Evolutionary conservation across 768 basidiomycete genomes (phyloP).

Genomic region (Suillus fuscotomentosus): DNA sequence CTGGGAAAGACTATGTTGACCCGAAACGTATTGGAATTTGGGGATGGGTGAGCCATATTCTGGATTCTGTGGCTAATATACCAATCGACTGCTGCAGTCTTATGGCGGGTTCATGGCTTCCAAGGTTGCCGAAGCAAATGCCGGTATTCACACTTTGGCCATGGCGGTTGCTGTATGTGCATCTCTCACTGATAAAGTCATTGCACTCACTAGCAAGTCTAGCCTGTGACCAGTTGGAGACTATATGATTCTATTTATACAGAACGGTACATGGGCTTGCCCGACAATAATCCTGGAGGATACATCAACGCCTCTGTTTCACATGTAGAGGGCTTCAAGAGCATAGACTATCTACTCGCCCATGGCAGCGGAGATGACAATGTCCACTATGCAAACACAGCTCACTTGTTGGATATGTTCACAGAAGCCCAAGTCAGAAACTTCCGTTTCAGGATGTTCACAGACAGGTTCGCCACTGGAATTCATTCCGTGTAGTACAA

Average conservation of each 20-base stretch:
- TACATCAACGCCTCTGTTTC: constrained; percentile 88
- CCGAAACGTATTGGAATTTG: constrained; percentile 87
- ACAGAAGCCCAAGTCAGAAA: constrained; percentile 70
- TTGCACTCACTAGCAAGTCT: constrained; percentile 13
- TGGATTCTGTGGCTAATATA: constrained; percentile 4
- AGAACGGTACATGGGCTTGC: constrained; percentile 94
- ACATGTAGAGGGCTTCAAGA: constrained; percentile 82
- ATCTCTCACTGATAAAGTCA: constrained; percentile 2
- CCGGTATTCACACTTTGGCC: constrained; percentile 84
- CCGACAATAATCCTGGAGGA: constrained; percentile 75
- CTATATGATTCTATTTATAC: constrained; percentile 94
- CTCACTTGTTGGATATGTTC: constrained; percentile 91
- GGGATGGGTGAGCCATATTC: constrained; percentile 80
- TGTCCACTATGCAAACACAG: constrained; percentile 91
- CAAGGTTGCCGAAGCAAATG: constrained; percentile 89
- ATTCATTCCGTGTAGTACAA: constrained; percentile 1
- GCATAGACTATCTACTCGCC: constrained; percentile 79
- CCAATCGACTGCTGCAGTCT: constrained; percentile 48
- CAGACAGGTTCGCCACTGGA: constrained; percentile 69
- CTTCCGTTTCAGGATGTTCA: constrained; percentile 93
- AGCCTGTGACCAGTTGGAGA: constrained; percentile 89
- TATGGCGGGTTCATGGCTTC: constrained; percentile 96
- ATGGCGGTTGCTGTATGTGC: constrained; percentile 84
- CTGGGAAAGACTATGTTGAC: constrained; percentile 85
- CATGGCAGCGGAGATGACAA: constrained; percentile 98